Conservation (phyloP, 2,329 filamentous ascomycete species). For the Davidsoniella virescens region DNA sequence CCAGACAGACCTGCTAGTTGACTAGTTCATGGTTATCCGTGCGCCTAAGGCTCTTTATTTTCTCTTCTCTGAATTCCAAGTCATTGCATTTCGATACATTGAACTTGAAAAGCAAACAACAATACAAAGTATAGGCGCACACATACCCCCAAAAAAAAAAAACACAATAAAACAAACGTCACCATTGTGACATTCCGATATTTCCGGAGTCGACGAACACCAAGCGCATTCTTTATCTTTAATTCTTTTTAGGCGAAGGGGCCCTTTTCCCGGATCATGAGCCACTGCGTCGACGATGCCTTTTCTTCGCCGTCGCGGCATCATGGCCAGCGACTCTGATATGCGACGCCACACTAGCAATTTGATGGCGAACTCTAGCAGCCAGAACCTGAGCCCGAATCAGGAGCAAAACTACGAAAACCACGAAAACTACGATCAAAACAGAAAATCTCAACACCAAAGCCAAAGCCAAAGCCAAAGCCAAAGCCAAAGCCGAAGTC, state of each 20-base stretch:
- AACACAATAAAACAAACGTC: neutral
- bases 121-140: no score
- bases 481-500: neutral
- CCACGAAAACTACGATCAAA: conserved; percentile 4
- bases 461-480: no score
- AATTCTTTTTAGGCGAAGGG: neutral
- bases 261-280: conserved; percentile 16
- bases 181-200: neutral
- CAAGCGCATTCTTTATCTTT: neutral
- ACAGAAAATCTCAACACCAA: conserved; percentile 13
- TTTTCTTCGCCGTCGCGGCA: conserved; percentile 45
- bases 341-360: conserved; percentile 34
- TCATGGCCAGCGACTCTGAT: conserved; percentile 41
- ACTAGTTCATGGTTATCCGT: no score
- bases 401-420: conserved; percentile 16
- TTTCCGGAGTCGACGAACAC: neutral
- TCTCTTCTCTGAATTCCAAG: neutral
- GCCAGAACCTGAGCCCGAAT: conserved; percentile 14
- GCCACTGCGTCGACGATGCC: conserved; percentile 34
- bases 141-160: no score
- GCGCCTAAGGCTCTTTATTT: neutral
- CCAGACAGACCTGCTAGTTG: no score
- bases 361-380: conserved; percentile 18
- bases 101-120: no score
- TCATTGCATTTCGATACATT: no score